phyloP scores from a whole-genome alignment of 352 stramenopile species.

The Phytophthora pinifolia region DNA sequence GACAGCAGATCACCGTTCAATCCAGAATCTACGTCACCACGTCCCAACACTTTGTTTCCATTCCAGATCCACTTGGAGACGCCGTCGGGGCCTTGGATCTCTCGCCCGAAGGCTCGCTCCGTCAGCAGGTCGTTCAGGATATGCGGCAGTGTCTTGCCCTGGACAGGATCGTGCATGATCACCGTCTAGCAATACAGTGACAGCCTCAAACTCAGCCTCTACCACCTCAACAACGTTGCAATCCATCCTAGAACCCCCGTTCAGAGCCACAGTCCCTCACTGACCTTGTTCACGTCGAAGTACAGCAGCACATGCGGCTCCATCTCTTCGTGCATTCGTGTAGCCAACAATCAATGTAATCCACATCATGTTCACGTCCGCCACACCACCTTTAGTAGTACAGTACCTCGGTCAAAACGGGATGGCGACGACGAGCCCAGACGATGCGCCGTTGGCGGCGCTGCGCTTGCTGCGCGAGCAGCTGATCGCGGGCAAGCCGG shows the following conservation, averaged over 20 bases:
- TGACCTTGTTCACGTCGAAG: constrained; percentile 84
- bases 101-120: constrained; percentile 46
- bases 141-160: constrained; percentile 69
- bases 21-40: neutral
- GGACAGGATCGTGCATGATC: constrained; percentile 83
- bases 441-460: constrained; percentile 32
- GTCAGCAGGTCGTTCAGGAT: constrained; percentile 81
- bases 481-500: constrained; percentile 69
- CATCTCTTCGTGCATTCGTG: neutral
- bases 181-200: constrained; percentile 46
- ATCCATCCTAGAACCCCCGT: neutral
- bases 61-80: constrained; percentile 51
- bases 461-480: constrained; percentile 62
- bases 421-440: constrained; percentile 6
- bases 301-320: constrained; percentile 65
- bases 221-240: neutral
- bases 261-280: neutral
- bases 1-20: constrained; percentile 29
- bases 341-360: neutral
- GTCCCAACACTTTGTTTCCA: constrained; percentile 26
- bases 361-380: neutral
- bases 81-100: constrained; percentile 20
- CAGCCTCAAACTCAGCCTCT: neutral
- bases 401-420: neutral
- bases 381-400: neutral